Conservation (phyloP, 306 rosid species). For the Pachyrhizus erosus region DNA sequence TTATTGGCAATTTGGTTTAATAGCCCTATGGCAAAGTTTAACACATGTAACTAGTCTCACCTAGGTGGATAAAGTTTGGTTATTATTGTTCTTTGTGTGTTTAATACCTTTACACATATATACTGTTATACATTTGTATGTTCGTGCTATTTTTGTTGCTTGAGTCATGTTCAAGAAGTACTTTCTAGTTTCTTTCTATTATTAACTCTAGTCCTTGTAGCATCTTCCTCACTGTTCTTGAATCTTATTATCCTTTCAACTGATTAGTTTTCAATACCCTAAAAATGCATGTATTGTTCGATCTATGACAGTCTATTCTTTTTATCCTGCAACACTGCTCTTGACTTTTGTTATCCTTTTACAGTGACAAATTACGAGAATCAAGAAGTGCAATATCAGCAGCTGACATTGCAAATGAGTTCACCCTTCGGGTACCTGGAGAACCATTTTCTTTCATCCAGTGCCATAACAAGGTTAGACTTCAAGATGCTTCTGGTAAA, state of each 20-base stretch:
- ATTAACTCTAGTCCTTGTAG: not conserved
- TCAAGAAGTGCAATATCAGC: constrained; percentile 77
- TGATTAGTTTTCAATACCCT: not conserved
- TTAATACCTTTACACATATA: not conserved
- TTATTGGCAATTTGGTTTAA: not conserved
- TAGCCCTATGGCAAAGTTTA: not conserved
- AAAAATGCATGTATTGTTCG: not conserved
- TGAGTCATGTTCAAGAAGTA: not conserved
- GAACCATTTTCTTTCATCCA: constrained; percentile 73
- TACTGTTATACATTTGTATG: no score
- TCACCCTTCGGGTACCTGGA: constrained; percentile 69
- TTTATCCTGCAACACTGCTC: not conserved
- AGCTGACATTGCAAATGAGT: constrained; percentile 76
- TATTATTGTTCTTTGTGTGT: not conserved
- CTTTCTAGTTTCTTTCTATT: constrained; percentile 20
- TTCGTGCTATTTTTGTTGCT: not conserved
- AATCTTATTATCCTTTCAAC: not conserved
- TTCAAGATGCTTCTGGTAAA: constrained; percentile 76
- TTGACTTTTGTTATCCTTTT: constrained; percentile 25
- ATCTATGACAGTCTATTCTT: not conserved
- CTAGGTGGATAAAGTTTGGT: not conserved
- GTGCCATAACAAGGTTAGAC: constrained; percentile 72
- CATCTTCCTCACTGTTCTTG: not conserved
- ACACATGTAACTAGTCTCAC: not conserved
- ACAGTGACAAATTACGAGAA: constrained; percentile 73